Base-by-base conservation (phyloP, 345 rosid species). In the Ceriops tagal region DNA sequence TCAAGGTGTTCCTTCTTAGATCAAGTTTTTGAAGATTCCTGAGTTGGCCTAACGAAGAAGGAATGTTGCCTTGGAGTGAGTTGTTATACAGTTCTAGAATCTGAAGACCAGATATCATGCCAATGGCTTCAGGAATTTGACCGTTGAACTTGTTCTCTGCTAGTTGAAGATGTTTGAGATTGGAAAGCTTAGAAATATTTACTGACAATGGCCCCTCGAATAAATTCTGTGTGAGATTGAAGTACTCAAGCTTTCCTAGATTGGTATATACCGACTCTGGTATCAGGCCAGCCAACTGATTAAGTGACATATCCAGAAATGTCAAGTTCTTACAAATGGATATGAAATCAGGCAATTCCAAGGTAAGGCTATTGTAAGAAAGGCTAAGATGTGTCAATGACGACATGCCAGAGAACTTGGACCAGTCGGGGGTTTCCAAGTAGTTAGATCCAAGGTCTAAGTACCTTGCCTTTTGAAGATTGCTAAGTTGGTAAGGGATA, bases 381-480 rank as follows among this genome's bases (percentile, higher is more conserved):
- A 89, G 34, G 75, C 85, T 78, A 59, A 89, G 85, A 57, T 85
- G 71, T 24, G 70, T 75, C 85, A 89, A 71, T 5, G 60, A 73
- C 51, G 86, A 83, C 84, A 89, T 73, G 59, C 52, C 64, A 0
- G 79, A 78, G 74, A 89, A 87, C 28, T 75, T 68, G 1, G 92
- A 84, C 90, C 86, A 84, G 18, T 85, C 84, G 30, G 86, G 79
- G 30, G 85, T 66, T 61, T 62, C 73, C 58, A 89, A 76, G 71
- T 61, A 84, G 72, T 89, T 89, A 8, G 53, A 75, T 69, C 96
- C 96, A 28, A 87, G 81, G 76, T 89, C 89, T 26, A 77, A 66
- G 78, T 69, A 62, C 76, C 79, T 6, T 72, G 81, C 74, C 75
- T 87, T 84, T 52, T 46, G 78, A 34, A 89, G 95, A 34, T 63